Conservation (phyloP, 2,329 filamentous ascomycete species). For the Fusarium euwallaceae region DNA sequence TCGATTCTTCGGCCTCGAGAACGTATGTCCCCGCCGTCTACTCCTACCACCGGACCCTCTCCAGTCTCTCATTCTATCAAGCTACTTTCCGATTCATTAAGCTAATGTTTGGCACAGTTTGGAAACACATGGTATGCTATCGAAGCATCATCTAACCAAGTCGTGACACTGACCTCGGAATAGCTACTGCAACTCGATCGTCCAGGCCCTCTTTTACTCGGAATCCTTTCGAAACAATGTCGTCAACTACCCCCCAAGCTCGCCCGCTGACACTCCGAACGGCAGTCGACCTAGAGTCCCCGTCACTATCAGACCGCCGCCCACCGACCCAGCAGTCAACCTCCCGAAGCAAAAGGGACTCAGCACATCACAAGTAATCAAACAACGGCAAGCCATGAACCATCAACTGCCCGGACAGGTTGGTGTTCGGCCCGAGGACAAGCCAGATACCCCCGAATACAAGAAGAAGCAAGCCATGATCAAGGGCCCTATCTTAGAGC, state of each 20-base stretch:
- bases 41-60: constrained; percentile 10
- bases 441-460: constrained; percentile 93
- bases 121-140: constrained; percentile 92
- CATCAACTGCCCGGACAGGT: constrained; percentile 67
- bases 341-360: constrained; percentile 63
- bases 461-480: constrained; percentile 97
- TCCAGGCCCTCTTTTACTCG: constrained; percentile 97
- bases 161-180: constrained; percentile 35
- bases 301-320: constrained; percentile 71
- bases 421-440: constrained; percentile 83
- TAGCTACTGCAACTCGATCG: constrained; percentile 98
- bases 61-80: constrained; percentile 2
- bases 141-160: constrained; percentile 10
- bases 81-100: constrained; percentile 7
- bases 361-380: constrained; percentile 67
- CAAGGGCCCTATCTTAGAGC: constrained; percentile 86
- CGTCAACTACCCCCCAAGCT: constrained; percentile 85
- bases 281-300: constrained; percentile 68
- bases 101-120: constrained; percentile 72
- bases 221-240: constrained; percentile 94
- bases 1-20: constrained; percentile 98
- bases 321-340: constrained; percentile 57
- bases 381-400: constrained; percentile 68
- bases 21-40: constrained; percentile 72
- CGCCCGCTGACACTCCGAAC: constrained; percentile 77